phyloP scores from a whole-genome alignment of 208 protist genomes.

The Strigomonas culicis region DNA sequence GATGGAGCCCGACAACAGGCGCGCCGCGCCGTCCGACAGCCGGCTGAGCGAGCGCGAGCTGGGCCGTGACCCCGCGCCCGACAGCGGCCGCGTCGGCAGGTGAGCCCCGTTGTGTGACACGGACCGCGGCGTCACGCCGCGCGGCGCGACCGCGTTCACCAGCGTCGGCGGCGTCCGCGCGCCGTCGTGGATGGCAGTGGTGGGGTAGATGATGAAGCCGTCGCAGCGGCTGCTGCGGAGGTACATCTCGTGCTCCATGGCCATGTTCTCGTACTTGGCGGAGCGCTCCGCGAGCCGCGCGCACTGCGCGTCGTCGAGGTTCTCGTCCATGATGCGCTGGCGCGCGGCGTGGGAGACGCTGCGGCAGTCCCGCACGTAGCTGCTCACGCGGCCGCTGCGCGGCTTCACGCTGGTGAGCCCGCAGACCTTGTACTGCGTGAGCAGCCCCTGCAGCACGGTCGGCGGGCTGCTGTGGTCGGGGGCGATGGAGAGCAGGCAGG shows the following conservation, averaged over 20 bases:
- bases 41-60: not conserved
- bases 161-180: not conserved
- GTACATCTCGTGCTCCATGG: slow-evolving; percentile 30
- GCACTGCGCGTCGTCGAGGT: not conserved
- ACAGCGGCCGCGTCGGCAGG: too few relatives aligned
- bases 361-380: slow-evolving; percentile 18
- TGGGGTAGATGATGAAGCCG: slow-evolving; percentile 25
- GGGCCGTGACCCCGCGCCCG: too few relatives aligned
- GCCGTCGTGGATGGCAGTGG: slow-evolving; percentile 8
- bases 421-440: slow-evolving; percentile 21
- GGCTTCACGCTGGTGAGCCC: slow-evolving; percentile 14
- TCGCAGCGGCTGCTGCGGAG: slow-evolving; percentile 6
- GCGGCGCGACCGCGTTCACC: too few relatives aligned
- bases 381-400: slow-evolving; percentile 17
- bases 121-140: too few relatives aligned
- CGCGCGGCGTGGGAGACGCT: not conserved
- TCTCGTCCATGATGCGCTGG: not conserved
- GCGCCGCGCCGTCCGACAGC: not conserved
- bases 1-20: not conserved
- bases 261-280: slow-evolving; percentile 15
- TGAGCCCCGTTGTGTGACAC: too few relatives aligned
- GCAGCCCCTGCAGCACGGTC: slow-evolving; percentile 10
- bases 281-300: not conserved
- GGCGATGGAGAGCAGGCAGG: slow-evolving; percentile 24
- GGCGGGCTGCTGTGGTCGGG: not conserved